These are phyloP conservation scores for Candida awuae DNA, from an alignment of 805 yeast species.

Conservation along the genomic window DNA sequence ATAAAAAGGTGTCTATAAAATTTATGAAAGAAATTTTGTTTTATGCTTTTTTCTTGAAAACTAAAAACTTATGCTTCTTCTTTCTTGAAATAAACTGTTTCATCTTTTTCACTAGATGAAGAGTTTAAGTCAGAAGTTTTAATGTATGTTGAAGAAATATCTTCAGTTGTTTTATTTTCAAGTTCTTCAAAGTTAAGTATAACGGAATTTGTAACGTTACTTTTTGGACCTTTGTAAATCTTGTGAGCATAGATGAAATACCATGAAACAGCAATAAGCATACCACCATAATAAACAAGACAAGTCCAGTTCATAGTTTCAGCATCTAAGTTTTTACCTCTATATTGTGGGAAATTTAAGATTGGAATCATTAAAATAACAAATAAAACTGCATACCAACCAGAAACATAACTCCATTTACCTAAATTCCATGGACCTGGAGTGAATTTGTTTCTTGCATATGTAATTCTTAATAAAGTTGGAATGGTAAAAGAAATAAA, in stretches of 20 bases:
- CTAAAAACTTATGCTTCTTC: no score
- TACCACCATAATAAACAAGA: conserved; percentile 37
- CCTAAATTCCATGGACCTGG: conserved; percentile 43
- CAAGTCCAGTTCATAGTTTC: conserved; percentile 45
- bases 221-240: conserved; percentile 48
- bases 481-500: conserved; percentile 42
- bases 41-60: no score
- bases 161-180: not conserved
- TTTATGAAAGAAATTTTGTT: no score
- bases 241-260: conserved; percentile 39
- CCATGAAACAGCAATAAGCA: conserved; percentile 32
- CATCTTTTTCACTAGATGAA: not conserved
- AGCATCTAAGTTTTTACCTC: conserved; percentile 31
- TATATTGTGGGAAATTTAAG: conserved; percentile 42
- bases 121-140: no score
- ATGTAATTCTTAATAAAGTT: conserved; percentile 32
- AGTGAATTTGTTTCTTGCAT: conserved; percentile 32
- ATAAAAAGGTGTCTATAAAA: no score
- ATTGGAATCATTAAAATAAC: conserved; percentile 36
- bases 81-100: no score
- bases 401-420: conserved; percentile 29
- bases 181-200: conserved; percentile 1
- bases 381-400: conserved; percentile 35
- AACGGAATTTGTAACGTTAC: not conserved
- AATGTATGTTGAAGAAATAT: no score